Base-by-base conservation (phyloP, 805 yeast species). In the Nakazawaea wyomingensis region DNA sequence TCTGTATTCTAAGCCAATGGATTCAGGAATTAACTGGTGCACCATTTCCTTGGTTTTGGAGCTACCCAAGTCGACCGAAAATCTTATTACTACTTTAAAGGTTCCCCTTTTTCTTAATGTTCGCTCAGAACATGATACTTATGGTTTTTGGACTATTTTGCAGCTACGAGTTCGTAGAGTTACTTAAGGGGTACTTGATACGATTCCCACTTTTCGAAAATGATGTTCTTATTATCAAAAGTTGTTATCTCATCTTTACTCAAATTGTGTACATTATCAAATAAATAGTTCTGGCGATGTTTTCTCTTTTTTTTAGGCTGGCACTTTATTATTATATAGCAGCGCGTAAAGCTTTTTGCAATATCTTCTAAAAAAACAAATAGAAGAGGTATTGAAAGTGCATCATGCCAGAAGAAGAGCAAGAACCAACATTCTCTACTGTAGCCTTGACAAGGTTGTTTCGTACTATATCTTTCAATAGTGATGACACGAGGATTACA, bases 401-500 rank as follows among this genome's bases (percentile, higher is more conserved):
- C 9, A 10, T 8, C 19, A 35, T 35, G 30, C 6, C 28, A 44
- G 34, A 29, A 10, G 43, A 43, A 28, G 46, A 52, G 39, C 50
- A 51, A 9, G 48, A 49, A 8, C 44, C 47, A 9, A 41, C 36
- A 13, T 54, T 57, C 14, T 57, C 60, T 11, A 45, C 49, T 1
- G 51, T 56, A 13, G 70, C 81, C 0, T 61, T 78, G 3, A 78
- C 81, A 0, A 52, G 82, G 10, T 54, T 78, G 5, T 72, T 78
- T 49, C 73, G 74, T 34, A 74, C 72, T 4, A 66, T 69, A 3
- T 66, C 78, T 3, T 78, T 78, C 54, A 65, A 68, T 39, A 61
- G 69, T 34, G 56, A 59, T 1, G 61, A 68, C 21, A 74, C 82
- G 0, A 60, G 71, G 17, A 71, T 78, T 34, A 65, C 80, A 0